These are phyloP conservation scores for Argentina anserina DNA, from an alignment of 306 rosid genomes.

Conservation along the genomic window DNA sequence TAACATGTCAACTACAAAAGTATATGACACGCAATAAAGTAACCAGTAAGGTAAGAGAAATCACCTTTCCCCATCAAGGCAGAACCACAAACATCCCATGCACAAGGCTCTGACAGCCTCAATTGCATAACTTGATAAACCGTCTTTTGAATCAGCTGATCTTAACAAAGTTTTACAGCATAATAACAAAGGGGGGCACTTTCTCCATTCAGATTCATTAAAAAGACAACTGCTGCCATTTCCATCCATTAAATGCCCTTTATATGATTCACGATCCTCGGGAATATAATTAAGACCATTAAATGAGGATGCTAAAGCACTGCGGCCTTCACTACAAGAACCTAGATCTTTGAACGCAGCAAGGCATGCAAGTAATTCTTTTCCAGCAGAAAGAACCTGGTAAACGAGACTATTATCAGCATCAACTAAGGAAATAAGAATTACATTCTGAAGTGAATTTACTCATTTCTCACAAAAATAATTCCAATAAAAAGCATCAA, in stretches of 20 bases:
- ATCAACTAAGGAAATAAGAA: conserved; percentile 17
- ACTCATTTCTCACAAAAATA: neutral
- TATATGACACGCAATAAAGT: neutral
- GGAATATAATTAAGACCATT: conserved; percentile 29
- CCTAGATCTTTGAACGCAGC: conserved; percentile 68
- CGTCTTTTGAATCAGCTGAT: conserved; percentile 54
- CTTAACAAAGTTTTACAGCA: conserved; percentile 67
- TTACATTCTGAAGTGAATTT: neutral
- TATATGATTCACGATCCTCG: conserved; percentile 42
- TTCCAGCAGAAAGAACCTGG: conserved; percentile 88
- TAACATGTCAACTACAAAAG: neutral
- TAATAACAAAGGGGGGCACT: conserved; percentile 65
- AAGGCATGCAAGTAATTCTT: conserved; percentile 82
- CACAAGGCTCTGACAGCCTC: conserved; percentile 63
- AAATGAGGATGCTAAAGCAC: conserved; percentile 50
- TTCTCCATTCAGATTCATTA: conserved; percentile 61
- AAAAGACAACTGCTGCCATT: conserved; percentile 33
- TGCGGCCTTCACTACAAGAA: conserved; percentile 61
- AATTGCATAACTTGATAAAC: conserved; percentile 45
- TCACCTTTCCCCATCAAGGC: conserved; percentile 71
- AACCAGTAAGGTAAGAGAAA: conserved; percentile 12
- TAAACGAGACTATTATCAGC: conserved; percentile 23
- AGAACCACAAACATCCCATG: conserved; percentile 65
- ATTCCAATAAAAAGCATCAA: neutral
- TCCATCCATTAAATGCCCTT: conserved; percentile 42